Evolutionary conservation across 2,329 filamentous ascomycete genomes (phyloP), one percentile per base, ranked within the genome.

Genomic region (Aspergillus carbonarius): DNA sequence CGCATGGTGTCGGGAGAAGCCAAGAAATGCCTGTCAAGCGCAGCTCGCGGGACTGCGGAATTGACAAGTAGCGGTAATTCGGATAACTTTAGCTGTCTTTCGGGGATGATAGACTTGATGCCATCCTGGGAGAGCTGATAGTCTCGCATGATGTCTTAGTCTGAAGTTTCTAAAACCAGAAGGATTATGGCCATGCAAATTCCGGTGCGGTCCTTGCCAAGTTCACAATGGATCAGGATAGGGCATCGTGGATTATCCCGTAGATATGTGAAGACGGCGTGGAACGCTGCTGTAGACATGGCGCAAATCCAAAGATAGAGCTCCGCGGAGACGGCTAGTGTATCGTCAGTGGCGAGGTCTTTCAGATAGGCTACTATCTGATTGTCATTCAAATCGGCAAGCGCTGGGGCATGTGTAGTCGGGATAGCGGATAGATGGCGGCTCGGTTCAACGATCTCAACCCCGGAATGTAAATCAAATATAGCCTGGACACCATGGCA

Each of bases 171-270:
- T 8, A 85, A 85, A 27, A 91, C 78, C 25, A 82, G 76, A 39
- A 91, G 78, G 8, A 92, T 70, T 40, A 93, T 66, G 3, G 88
- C 89, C 50, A 85, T 83, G 46, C 91, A 75, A 4, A 92, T 81
- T 2, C 90, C 90, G 0, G 90, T 92, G 44, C 90, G 81, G 71
- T 93, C 90, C 74, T 93, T 93, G 12, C 90, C 90, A 0, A 88
- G 88, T 0, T 88, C 90, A 72, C 90, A 92, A 69, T 93, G 89
- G 7, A 92, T 77, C 6, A 91, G 77, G 9, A 88, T 74, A 7
- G 87, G 85, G 1, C 76, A 62, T 2, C 74, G 66, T 2, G 79
- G 64, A 15, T 58, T 18, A 10, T 57, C 55, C 8, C 55, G 23
- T 12, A 57, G 8, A 25, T 52, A 34, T 2, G 48, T 30, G 25